Conservation (phyloP, 73 alveolate genomes). For the Paramecium biaurelia region DNA sequence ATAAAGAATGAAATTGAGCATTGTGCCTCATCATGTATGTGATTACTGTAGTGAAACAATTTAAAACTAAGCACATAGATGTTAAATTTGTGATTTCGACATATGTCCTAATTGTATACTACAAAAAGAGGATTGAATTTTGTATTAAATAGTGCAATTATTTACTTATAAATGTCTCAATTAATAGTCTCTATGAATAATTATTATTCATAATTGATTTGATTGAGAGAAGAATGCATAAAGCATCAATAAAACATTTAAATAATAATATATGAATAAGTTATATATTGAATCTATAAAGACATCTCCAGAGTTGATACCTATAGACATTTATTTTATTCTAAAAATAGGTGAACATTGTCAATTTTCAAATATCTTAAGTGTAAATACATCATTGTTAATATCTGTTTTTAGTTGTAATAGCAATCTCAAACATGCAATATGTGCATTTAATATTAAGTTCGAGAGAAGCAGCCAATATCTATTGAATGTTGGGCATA, state of each 20-base stretch:
- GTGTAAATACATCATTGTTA: neutral
- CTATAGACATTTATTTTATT: slow-evolving; percentile 5
- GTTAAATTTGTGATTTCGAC: slow-evolving; percentile 17
- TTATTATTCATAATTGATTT: neutral
- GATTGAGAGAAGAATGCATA: neutral
- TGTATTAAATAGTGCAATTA: neutral
- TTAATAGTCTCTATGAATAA: neutral
- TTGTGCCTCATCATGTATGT: slow-evolving; percentile 29
- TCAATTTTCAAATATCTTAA: neutral
- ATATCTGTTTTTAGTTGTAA: neutral
- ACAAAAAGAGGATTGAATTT: slow-evolving; percentile 17
- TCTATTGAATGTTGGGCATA: slow-evolving; percentile 11
- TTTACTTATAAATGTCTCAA: neutral
- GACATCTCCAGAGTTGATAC: neutral
- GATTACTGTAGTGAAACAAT: slow-evolving; percentile 36
- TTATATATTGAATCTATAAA: neutral
- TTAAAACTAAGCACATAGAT: neutral
- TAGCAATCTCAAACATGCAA: neutral
- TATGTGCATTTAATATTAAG: neutral
- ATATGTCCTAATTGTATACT: neutral
- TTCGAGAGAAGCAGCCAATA: neutral
- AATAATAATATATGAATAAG: slow-evolving; percentile 2
- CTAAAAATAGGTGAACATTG: neutral
- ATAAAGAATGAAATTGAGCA: neutral
- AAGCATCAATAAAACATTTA: neutral